Evolutionary conservation across 2,329 filamentous ascomycete genomes (phyloP), one percentile per base, ranked within the genome.

Genomic region (Verticillium zaregamsianum): DNA sequence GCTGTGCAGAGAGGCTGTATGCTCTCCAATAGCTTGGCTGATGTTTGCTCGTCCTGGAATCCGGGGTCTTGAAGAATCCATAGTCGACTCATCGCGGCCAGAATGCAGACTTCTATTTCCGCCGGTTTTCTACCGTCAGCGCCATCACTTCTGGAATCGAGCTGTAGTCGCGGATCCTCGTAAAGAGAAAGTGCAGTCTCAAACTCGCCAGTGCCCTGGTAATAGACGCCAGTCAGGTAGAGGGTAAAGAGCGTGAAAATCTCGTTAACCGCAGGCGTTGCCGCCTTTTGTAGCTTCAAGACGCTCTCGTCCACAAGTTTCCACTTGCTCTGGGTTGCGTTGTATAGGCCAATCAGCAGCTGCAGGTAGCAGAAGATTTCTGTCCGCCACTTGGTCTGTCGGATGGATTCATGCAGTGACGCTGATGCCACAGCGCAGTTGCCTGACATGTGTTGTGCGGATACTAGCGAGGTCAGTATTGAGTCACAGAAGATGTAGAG

Each of bases 161-260:
- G 74, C 1, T 78, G 76, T 67, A 96, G 87, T 20, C 79, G 75
- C 2, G 82, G 77, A 49, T 86, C 82, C 63, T 85, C 82, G 74
- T 91, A 97, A 11, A 89, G 82, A 3, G 78, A 68, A 15, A 93
- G 77, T 3, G 94, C 93, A 2, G 78, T 77, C n/a, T 85, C 78
- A 1, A 95, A 80, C 65, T 92, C 82, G 17, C 92, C 93, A 5
- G 83, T 88, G 20, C 89, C 91, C 77, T 97, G 94, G 59, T 87
- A 80, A 67, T 92, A 90, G 8, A 91, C 84, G 0, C 90, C 93
- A 1, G 83, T 80, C 20, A 97, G 85, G 73, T 97, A 97, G 54
- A 85, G 77, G 7, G 85, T 80, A 55, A 91, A 80, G 37, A 86
- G 77, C 28, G 74, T 73, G 39, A 87, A 80, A 3, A 65, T 62